These are phyloP conservation scores for Oryza nivara DNA, from an alignment of 176 grass and related monocot species.

Conservation along the genomic window DNA sequence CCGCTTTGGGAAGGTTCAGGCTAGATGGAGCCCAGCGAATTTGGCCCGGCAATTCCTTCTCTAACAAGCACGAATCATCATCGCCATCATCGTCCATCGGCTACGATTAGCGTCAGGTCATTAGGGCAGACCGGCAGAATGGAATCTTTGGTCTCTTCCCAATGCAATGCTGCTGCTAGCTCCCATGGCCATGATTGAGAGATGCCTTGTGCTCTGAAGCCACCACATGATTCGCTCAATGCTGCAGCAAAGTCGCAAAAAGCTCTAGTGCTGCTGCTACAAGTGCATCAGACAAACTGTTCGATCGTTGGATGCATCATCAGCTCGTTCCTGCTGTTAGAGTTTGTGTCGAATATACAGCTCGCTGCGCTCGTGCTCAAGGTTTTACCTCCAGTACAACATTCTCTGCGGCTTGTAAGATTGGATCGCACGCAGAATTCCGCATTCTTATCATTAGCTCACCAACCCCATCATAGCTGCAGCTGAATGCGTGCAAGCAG, in stretches of 20 bases:
- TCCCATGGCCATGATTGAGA: constrained; percentile 38
- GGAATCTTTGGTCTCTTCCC: constrained; percentile 41
- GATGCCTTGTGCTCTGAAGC: constrained; percentile 31
- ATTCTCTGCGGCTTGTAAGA: neutral
- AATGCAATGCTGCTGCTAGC: constrained; percentile 7
- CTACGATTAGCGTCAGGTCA: neutral
- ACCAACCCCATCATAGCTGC: constrained; percentile 37
- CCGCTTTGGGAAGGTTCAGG: constrained; percentile 37
- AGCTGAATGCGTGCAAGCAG: constrained; percentile 42
- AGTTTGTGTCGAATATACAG: neutral
- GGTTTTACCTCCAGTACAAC: neutral
- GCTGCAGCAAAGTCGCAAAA: neutral
- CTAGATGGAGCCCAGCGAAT: neutral
- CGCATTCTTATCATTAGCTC: constrained; percentile 10
- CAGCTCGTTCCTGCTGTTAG: neutral
- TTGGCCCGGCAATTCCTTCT: neutral
- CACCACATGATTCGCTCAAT: constrained; percentile 24
- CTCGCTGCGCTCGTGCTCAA: constrained; percentile 23
- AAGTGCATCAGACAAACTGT: constrained; percentile 4
- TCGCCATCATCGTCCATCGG: neutral
- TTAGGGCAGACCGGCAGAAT: neutral
- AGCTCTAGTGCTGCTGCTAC: neutral
- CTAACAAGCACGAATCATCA: neutral
- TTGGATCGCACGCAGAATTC: constrained; percentile 23
- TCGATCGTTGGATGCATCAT: neutral